These are phyloP conservation scores for Neurospora discreta DNA, from an alignment of 495 filamentous ascomycete species.

Conservation along the genomic window DNA sequence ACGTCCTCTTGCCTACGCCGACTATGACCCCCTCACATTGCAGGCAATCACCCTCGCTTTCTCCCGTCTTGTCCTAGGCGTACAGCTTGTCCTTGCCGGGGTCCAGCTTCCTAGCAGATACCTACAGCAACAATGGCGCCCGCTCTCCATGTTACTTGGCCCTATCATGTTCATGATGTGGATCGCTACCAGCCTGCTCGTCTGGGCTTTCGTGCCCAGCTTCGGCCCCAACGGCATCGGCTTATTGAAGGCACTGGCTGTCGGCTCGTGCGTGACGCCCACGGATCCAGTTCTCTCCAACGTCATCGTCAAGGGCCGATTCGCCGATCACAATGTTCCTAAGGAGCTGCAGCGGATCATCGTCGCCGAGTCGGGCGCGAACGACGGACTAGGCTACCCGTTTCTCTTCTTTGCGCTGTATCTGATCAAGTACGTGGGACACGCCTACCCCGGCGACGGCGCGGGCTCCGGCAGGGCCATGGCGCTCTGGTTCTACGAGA, in stretches of 20 bases:
- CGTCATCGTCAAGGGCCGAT: slow-evolving; percentile 86
- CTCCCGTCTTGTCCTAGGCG: slow-evolving; percentile 77
- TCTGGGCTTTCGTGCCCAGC: slow-evolving; percentile 70
- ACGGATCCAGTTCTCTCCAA: slow-evolving; percentile 88
- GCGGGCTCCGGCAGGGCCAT: slow-evolving; percentile 60
- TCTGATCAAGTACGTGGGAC: slow-evolving; percentile 61
- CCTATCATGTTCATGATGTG: slow-evolving; percentile 87
- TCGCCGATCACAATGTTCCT: slow-evolving; percentile 82
- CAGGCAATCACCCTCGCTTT: slow-evolving; percentile 59
- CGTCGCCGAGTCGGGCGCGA: slow-evolving; percentile 81
- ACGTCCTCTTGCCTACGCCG: slow-evolving; percentile 63
- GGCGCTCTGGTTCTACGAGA: slow-evolving; percentile 76
- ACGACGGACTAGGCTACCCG: slow-evolving; percentile 89
- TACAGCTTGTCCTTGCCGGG: slow-evolving; percentile 82
- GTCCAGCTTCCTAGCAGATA: slow-evolving; percentile 88
- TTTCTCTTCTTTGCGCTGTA: slow-evolving; percentile 82
- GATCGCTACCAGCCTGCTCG: slow-evolving; percentile 64
- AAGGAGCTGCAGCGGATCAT: slow-evolving; percentile 75
- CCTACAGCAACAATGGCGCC: slow-evolving; percentile 68
- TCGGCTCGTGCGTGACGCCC: slow-evolving; percentile 79
- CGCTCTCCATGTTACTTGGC: slow-evolving; percentile 63
- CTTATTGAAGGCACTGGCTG: slow-evolving; percentile 66
- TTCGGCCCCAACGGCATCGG: slow-evolving; percentile 23
- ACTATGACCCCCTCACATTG: slow-evolving; percentile 36
- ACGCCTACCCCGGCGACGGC: slow-evolving; percentile 31